Evolutionary conservation across 1,139 yeast genomes (phyloP).

Genomic region (Candida labiduridarum): DNA sequence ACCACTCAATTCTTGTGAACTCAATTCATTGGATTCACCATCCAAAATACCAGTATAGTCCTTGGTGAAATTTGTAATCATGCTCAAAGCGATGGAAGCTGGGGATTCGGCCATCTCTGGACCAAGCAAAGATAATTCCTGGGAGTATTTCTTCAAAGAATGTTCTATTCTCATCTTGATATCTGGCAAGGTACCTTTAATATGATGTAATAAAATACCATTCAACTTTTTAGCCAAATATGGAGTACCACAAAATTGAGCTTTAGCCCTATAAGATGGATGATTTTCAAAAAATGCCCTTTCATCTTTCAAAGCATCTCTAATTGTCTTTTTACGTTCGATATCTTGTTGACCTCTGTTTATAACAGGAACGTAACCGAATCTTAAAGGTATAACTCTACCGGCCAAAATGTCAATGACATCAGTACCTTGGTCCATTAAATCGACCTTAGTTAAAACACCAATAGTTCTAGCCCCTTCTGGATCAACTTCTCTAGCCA

Average conservation of each 20-base stretch:
- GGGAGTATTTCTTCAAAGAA: constrained; percentile 78
- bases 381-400: constrained; percentile 89
- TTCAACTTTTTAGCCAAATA: constrained; percentile 92
- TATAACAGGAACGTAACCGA: constrained; percentile 96
- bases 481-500: constrained; percentile 97
- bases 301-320: constrained; percentile 86
- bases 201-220: constrained; percentile 87
- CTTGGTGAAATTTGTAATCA: constrained; percentile 90
- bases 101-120: constrained; percentile 90
- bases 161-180: constrained; percentile 89
- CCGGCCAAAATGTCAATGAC: constrained; percentile 97
- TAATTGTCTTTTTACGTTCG: constrained; percentile 80
- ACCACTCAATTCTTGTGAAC: constrained; percentile 85
- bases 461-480: constrained; percentile 97
- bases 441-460: constrained; percentile 93
- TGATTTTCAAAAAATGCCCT: constrained; percentile 73
- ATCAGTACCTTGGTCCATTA: constrained; percentile 99
- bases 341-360: constrained; percentile 98
- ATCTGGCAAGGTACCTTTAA: constrained; percentile 91
- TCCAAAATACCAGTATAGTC: constrained; percentile 90
- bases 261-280: constrained; percentile 79
- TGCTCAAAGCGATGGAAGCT: constrained; percentile 83
- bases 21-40: constrained; percentile 90
- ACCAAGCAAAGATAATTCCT: constrained; percentile 74
- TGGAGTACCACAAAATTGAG: constrained; percentile 94